Base-by-base conservation (phyloP, 2,329 filamentous ascomycete species). In the Exophiala mesophila region DNA sequence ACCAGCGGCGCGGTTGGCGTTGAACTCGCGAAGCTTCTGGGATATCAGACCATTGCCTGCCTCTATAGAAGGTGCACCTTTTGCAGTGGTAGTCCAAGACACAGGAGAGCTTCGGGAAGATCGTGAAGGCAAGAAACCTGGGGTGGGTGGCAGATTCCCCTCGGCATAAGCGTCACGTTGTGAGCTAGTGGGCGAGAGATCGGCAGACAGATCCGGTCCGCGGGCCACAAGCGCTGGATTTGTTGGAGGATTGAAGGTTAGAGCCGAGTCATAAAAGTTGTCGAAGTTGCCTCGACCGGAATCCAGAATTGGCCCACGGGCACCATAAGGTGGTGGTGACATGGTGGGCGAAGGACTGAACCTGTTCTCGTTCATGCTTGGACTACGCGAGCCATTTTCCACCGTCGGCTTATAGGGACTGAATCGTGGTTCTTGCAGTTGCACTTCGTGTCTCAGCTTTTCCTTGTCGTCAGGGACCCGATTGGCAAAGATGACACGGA, bases 401-500 rank as follows among this genome's bases (percentile, higher is more conserved):
- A 31, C n/a, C 9, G 60, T 59, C 1, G 85, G 78, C 60, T 89
- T 95, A 68, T 95, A 97, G 1, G 82, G 73, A 41, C 82, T 86
- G 60, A 88, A 98, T 15, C 82, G 78, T 15, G 92, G 92, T 55
- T 96, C 88, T 0, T 90, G 90, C 46, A 85, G 75, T 26, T 92
- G 88, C 4, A 90, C 83, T 61, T 98, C 92, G 57, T 94, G 96
- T 21, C 83, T 77, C 28, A 98, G 73, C 59, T 83, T 90, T 64
- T 97, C 90, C 60, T 96, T 95, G 29, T 88, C 90, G 56, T 97
- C 92, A 0, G 92, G 90, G 0, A 96, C 90, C 18, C 92, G 80
- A 60, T 97, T 97, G 40, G 92, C 92, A 61, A 98, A 98, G 3
- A 98, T 90, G 24, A 97, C 87, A 10, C 92, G 82, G 45, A 97